Percentiles rank a stretch among this genome's conserved stretches.
phyloP scores from a whole-genome alignment of 345 rosid genomes.

The Cardamine chenopodiifolia region DNA sequence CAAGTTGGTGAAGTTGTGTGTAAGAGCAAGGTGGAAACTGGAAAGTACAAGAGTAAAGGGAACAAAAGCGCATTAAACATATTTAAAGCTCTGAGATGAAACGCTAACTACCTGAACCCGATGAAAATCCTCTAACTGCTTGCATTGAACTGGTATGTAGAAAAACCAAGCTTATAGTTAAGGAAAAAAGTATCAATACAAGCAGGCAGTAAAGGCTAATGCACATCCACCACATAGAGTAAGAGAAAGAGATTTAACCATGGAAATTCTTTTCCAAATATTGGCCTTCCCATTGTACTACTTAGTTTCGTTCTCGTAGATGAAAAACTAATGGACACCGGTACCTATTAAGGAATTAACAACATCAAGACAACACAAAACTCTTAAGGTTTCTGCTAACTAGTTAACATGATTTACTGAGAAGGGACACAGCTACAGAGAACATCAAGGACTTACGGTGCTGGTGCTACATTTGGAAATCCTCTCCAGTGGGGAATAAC shows the following conservation, averaged over 20 bases:
- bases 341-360: constrained; percentile 43
- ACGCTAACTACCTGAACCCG: constrained; percentile 63
- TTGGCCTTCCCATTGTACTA: constrained; percentile 44
- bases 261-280: constrained; percentile 38
- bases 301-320: constrained; percentile 40
- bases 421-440: constrained; percentile 6
- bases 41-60: constrained; percentile 15
- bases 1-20: neutral
- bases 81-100: constrained; percentile 1
- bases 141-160: constrained; percentile 50
- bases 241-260: constrained; percentile 41
- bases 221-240: neutral
- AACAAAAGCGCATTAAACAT: constrained; percentile 2
- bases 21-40: constrained; percentile 1
- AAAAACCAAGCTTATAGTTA: constrained; percentile 15
- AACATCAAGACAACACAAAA: constrained; percentile 7
- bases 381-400: neutral
- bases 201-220: constrained; percentile 6
- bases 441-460: constrained; percentile 50
- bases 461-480: constrained; percentile 39
- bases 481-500: constrained; percentile 47
- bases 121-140: constrained; percentile 70
- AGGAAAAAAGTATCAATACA: neutral
- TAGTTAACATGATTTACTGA: neutral
- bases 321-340: constrained; percentile 44